Conservation (phyloP, 257 asterid species). For the Fraxinus excelsior region DNA sequence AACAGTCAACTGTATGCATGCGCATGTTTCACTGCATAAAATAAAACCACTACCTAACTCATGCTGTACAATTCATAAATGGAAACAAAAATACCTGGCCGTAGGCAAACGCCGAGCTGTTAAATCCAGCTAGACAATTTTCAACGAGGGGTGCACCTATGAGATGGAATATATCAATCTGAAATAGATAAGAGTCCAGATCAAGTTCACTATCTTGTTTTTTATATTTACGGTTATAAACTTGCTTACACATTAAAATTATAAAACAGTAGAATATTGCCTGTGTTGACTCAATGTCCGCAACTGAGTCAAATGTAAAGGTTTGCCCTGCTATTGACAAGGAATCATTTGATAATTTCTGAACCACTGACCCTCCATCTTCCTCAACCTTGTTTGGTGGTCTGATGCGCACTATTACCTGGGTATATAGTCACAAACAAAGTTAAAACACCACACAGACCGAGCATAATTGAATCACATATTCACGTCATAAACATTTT, state of each 20-base stretch:
- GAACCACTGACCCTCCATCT: constrained; percentile 67
- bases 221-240: background rate
- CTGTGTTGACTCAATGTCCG: constrained; percentile 81
- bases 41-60: background rate
- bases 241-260: background rate
- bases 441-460: background rate
- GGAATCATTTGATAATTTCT: constrained; percentile 67
- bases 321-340: constrained; percentile 74
- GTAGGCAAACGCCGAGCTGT: constrained; percentile 96
- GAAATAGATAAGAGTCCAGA: constrained; percentile 34
- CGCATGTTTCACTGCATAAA: background rate
- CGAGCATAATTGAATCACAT: background rate
- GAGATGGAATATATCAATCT: constrained; percentile 88
- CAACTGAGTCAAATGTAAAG: constrained; percentile 86
- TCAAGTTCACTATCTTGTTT: constrained; percentile 21
- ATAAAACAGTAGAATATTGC: constrained; percentile 38
- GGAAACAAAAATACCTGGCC: constrained; percentile 70
- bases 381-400: constrained; percentile 82
- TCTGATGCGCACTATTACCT: constrained; percentile 91
- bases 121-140: constrained; percentile 96
- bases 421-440: constrained; percentile 15
- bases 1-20: constrained; percentile 6
- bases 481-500: constrained; percentile 7
- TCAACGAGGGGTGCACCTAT: constrained; percentile 95
- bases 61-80: constrained; percentile 1